These are phyloP conservation scores for Monilinia fructicola DNA, from an alignment of 2,329 filamentous ascomycete genomes.

Conservation along the genomic window DNA sequence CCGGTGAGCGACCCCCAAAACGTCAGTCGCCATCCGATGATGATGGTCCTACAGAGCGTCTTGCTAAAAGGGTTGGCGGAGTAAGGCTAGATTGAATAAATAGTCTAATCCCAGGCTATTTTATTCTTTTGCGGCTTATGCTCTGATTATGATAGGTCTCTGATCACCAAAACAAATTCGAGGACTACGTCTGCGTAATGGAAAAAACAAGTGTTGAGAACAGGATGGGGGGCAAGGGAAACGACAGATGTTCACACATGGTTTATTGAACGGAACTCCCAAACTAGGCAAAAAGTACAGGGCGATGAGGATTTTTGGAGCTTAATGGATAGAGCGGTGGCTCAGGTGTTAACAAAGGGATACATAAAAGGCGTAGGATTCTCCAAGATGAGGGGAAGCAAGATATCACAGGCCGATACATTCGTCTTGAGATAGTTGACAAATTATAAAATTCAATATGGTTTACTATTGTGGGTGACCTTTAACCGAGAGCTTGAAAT, in stretches of 20 bases:
- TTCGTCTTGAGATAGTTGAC: background rate
- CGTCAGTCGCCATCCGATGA: conserved; percentile 49
- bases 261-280: background rate
- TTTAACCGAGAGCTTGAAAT: background rate
- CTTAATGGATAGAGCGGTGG: background rate
- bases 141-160: conserved; percentile 9
- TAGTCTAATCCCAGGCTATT: conserved; percentile 1
- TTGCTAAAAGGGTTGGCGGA: conserved; percentile 66
- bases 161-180: conserved; percentile 2
- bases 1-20: conserved; percentile 94
- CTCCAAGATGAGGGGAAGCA: background rate
- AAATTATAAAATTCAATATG: background rate
- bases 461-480: no score
- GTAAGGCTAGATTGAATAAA: conserved; percentile 49
- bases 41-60: conserved; percentile 42
- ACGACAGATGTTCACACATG: background rate
- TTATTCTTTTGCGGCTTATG: conserved; percentile 17
- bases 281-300: background rate
- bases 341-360: conserved; percentile 1
- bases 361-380: conserved; percentile 5
- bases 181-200: background rate
- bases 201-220: background rate
- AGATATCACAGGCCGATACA: background rate
- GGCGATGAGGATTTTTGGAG: background rate
- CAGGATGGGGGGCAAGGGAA: background rate